These are phyloP conservation scores for Xylariaceae sp. DNA, from an alignment of 2,329 filamentous ascomycete genomes.

Conservation along the genomic window DNA sequence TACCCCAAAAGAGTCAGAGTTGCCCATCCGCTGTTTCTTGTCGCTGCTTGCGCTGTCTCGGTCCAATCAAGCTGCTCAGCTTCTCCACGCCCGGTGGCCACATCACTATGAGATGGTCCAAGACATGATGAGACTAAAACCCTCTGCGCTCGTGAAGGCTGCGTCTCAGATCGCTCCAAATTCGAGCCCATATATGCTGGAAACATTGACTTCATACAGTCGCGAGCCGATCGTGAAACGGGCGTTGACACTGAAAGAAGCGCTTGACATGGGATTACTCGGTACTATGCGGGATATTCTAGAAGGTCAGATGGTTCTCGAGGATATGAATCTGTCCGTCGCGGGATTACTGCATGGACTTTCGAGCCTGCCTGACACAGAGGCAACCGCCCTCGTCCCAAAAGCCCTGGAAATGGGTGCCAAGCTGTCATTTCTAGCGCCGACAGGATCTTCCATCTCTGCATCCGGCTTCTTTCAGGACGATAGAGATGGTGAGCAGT, in stretches of 20 bases:
- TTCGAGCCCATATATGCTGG: neutral
- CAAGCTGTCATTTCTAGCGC: neutral
- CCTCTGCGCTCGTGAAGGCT: neutral
- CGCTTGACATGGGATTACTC: neutral
- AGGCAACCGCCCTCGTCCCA: neutral
- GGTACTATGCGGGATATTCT: neutral
- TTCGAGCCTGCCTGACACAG: conserved; percentile 1
- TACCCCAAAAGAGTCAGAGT: neutral
- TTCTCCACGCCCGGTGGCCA: conserved; percentile 5
- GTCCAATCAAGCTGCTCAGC: conserved; percentile 4
- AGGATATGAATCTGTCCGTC: neutral
- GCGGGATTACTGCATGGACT: neutral
- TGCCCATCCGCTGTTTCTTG: conserved; percentile 4
- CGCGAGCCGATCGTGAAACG: neutral
- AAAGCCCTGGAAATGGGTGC: neutral
- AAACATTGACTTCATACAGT: neutral
- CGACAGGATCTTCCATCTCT: neutral
- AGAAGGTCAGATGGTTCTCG: neutral
- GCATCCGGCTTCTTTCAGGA: neutral
- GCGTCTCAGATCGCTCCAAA: neutral
- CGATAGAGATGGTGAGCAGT: neutral
- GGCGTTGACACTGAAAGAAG: neutral
- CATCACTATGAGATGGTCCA: conserved; percentile 1
- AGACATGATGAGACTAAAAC: conserved; percentile 2
- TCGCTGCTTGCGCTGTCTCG: conserved; percentile 1